A percentile compares a stretch with the other conserved stretches of the same genome.
These are phyloP conservation scores for Exophiala calicioides DNA, from an alignment of 2,329 filamentous ascomycete species.

Conservation along the genomic window DNA sequence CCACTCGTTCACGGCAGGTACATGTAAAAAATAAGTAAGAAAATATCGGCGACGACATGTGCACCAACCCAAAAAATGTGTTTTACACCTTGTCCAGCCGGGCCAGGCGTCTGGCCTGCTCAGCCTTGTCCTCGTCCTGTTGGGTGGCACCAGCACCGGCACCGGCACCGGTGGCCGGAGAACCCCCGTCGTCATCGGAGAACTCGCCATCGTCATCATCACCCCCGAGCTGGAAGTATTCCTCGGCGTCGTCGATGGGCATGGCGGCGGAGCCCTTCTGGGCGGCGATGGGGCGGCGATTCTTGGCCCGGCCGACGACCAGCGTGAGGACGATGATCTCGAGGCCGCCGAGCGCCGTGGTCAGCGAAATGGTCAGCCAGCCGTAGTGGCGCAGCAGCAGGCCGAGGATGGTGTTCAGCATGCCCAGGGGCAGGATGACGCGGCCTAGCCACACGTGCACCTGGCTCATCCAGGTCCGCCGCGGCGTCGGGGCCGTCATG, in stretches of 20 bases:
- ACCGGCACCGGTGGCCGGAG: too few relatives aligned
- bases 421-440: conserved; percentile 32
- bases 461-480: conserved; percentile 28
- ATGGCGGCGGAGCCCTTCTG: conserved; percentile 16
- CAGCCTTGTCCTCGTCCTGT: conserved; percentile 21
- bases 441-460: conserved; percentile 36
- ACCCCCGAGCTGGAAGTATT: conserved; percentile 32
- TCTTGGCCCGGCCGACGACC: conserved; percentile 20
- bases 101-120: conserved; percentile 27
- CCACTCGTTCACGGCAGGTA: too few relatives aligned
- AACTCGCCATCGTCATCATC: conserved; percentile 28
- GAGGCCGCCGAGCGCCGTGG: conserved; percentile 22
- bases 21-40: not conserved
- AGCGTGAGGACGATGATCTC: conserved; percentile 25
- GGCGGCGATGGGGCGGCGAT: conserved; percentile 9
- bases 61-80: conserved; percentile 1
- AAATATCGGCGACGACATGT: not conserved
- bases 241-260: conserved; percentile 28
- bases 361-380: conserved; percentile 27
- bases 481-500: conserved; percentile 20
- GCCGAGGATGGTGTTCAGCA: conserved; percentile 29
- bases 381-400: conserved; percentile 31
- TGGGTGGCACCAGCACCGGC: conserved; percentile 8
- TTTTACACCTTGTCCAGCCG: conserved; percentile 27
- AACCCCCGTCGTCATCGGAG: conserved; percentile 25